These are phyloP conservation scores for Arthroderma sp. DNA, from an alignment of 2,329 filamentous ascomycete species.

Conservation along the genomic window DNA sequence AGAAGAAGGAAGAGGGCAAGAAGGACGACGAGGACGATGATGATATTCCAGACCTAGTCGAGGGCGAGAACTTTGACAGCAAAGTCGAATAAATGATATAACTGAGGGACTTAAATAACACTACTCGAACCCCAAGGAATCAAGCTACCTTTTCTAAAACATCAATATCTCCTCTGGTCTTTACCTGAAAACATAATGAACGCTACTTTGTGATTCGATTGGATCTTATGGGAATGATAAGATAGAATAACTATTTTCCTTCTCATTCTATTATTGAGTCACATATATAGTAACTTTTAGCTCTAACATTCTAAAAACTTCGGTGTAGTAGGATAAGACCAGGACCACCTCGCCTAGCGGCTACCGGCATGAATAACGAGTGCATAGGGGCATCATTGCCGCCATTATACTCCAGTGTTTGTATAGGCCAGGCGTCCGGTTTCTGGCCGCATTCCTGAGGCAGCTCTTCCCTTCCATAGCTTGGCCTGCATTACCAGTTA, in stretches of 20 bases:
- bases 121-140: neutral
- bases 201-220: neutral
- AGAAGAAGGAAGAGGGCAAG: conserved; percentile 78
- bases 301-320: neutral
- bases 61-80: conserved; percentile 95
- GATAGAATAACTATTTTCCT: neutral
- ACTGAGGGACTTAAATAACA: neutral
- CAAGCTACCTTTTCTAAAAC: neutral
- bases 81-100: conserved; percentile 66
- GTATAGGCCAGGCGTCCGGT: too few species aligned
- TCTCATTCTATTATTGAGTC: neutral
- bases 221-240: neutral
- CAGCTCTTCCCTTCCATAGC: neutral
- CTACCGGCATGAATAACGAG: neutral
- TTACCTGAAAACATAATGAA: neutral
- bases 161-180: neutral
- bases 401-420: too few species aligned
- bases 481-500: neutral
- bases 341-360: too few species aligned
- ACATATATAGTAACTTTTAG: neutral
- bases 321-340: neutral
- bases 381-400: neutral
- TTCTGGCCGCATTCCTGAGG: neutral
- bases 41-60: conserved; percentile 93
- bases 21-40: conserved; percentile 57